A percentile compares a stretch with the other conserved stretches of the same genome.
Evolutionary conservation across 495 filamentous ascomycete genomes (phyloP).

Genomic region (Cairneyella variabilis): DNA sequence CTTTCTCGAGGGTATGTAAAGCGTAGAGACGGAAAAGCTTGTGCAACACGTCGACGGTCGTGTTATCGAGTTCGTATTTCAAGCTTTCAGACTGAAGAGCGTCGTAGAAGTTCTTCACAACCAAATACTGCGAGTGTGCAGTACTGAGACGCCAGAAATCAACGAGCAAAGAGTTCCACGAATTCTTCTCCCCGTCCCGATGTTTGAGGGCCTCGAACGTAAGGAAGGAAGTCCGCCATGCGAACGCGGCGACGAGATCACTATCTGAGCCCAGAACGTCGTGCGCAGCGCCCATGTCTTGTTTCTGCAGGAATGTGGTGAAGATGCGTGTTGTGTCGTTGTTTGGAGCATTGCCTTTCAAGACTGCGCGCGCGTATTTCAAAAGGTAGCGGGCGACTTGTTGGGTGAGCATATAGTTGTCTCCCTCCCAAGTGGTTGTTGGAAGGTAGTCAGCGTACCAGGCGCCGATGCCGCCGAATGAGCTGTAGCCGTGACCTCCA

Average conservation of each 20-base stretch:
- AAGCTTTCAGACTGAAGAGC: slow-evolving; percentile 48
- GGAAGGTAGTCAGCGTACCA: slow-evolving; percentile 69
- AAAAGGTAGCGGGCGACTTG: slow-evolving; percentile 63
- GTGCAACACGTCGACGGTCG: slow-evolving; percentile 49
- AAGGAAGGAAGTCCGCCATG: slow-evolving; percentile 65
- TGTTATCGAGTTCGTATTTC: slow-evolving; percentile 42
- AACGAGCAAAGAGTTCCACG: slow-evolving; percentile 68
- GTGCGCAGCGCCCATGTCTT: slow-evolving; percentile 64
- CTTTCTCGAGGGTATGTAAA: slow-evolving; percentile 61
- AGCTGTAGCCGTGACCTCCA: slow-evolving; percentile 71
- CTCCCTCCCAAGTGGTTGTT: slow-evolving; percentile 63
- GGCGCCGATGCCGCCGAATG: slow-evolving; percentile 58
- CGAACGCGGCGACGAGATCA: slow-evolving; percentile 64
- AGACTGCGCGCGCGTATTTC: slow-evolving; percentile 53
- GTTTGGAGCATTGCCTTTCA: slow-evolving; percentile 40
- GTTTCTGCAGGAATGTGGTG: slow-evolving; percentile 51
- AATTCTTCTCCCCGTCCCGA: slow-evolving; percentile 62
- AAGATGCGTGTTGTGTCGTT: slow-evolving; percentile 43
- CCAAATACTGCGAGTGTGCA: slow-evolving; percentile 64
- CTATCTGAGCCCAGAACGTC: slow-evolving; percentile 58
- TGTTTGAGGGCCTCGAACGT: slow-evolving; percentile 70
- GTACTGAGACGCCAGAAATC: slow-evolving; percentile 70
- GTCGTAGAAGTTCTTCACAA: slow-evolving; percentile 69
- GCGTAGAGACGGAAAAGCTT: slow-evolving; percentile 64
- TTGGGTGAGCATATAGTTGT: slow-evolving; percentile 77